Evolutionary conservation across 345 rosid genomes (phyloP), one percentile per base, ranked within the genome.

Genomic region (Theobroma cacao): DNA sequence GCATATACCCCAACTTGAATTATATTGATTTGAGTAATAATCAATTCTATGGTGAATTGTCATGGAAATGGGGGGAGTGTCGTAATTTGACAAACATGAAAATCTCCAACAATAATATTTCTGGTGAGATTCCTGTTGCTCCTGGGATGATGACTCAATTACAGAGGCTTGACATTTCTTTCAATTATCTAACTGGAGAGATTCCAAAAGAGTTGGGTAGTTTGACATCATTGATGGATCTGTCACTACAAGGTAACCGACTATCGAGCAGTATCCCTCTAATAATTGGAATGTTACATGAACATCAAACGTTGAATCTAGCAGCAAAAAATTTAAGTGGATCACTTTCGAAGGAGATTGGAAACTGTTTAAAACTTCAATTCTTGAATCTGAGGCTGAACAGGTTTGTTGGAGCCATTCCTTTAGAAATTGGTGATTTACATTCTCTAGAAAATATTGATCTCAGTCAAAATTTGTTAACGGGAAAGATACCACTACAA

Each of bases 21-120:
- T 87, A 75, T n/a, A 17, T 87, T 18, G 89, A 84, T 45, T 55
- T 87, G 75, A 84, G 82, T 64, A 4, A 62, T 33, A 87, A 87
- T 69, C 74, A 68, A 11, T 69, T 87, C 12, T 61, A 52, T 0
- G 87, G 87, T 0, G 82, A 82, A n/a, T 17, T 87, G 18, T 81
- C 87, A 3, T n/a, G 53, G 0, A 86, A 75, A 11, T 86, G 89
- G 87, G 82, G 85, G 8, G 67, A 72, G 13, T 84, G 73, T 50
- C 43, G 28, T n/a, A 22, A 56, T 28, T 14, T 74, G 59, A 7
- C 58, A 1, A 48, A 11, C 60, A 17, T 87, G 3, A 0, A 3
- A 4, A 65, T 86, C 36, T 60, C 85, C 4, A 59, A 45, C 34
- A 88, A 86, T 48, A 64, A 69, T 1, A 30, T 88, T 14, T 41